phyloP scores from a whole-genome alignment of 108 stramenopile species.

The Conticribra weissflogii region DNA sequence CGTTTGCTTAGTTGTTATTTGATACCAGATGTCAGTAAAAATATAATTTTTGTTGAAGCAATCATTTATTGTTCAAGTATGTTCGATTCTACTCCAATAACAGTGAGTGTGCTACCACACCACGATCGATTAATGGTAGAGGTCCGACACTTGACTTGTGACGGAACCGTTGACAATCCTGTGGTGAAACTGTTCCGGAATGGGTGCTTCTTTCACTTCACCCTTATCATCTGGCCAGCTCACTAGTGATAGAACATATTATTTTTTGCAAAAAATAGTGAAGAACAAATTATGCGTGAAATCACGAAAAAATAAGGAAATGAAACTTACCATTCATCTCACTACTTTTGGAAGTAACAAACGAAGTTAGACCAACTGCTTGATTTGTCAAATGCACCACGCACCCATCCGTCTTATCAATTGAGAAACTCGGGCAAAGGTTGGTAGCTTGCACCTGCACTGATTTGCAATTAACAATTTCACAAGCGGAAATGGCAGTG shows the following conservation, averaged over 20 bases:
- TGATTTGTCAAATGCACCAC: slow-evolving; percentile 86
- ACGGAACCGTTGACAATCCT: slow-evolving; percentile 67
- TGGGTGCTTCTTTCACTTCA: slow-evolving; percentile 93
- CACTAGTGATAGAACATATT: slow-evolving; percentile 39
- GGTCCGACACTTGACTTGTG: slow-evolving; percentile 86
- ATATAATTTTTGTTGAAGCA: too few relatives aligned
- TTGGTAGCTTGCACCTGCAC: slow-evolving; percentile 86
- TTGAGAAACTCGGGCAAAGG: slow-evolving; percentile 88
- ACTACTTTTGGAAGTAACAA: slow-evolving; percentile 89
- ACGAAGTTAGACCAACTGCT: slow-evolving; percentile 63
- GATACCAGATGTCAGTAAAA: too few relatives aligned
- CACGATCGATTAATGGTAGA: slow-evolving; percentile 69
- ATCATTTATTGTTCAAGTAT: too few relatives aligned
- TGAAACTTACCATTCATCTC: slow-evolving; percentile 89
- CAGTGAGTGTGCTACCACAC: too few relatives aligned
- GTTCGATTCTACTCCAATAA: too few relatives aligned
- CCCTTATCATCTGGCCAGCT: slow-evolving; percentile 87
- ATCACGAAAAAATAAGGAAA: not conserved
- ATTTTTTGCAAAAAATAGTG: not conserved
- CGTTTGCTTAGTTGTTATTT: too few relatives aligned
- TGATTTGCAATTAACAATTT: slow-evolving; percentile 94
- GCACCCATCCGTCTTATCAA: slow-evolving; percentile 98
- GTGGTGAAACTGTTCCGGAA: slow-evolving; percentile 97
- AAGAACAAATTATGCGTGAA: not conserved
- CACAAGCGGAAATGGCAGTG: slow-evolving; percentile 85